Percentiles rank a stretch among this genome's conserved stretches.
phyloP scores from a whole-genome alignment of 495 filamentous ascomycete species.

The Xylaria palmicola region DNA sequence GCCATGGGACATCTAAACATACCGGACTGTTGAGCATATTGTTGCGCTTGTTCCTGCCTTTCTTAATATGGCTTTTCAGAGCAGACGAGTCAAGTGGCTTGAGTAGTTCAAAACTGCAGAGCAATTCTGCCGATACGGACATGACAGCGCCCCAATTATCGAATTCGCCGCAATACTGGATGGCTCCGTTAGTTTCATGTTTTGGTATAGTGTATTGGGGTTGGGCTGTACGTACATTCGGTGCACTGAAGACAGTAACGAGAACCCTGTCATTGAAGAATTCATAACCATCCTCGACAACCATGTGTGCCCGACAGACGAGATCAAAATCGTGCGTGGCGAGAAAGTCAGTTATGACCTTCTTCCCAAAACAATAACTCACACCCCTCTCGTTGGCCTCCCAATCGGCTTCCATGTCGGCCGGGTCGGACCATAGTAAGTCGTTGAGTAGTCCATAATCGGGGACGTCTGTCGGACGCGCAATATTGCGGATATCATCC shows the following conservation, averaged over 20 bases:
- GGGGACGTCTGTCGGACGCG: constrained; percentile 92
- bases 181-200: not conserved
- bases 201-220: not conserved
- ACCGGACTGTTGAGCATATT: constrained; percentile 93
- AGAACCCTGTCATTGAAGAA: constrained; percentile 96
- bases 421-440: constrained; percentile 95
- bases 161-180: constrained; percentile 96
- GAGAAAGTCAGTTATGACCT: constrained; percentile 96
- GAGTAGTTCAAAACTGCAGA: constrained; percentile 95
- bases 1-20: constrained; percentile 39
- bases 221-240: constrained; percentile 77
- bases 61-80: constrained; percentile 98
- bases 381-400: constrained; percentile 96
- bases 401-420: constrained; percentile 97
- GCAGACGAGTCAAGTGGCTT: constrained; percentile 97
- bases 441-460: constrained; percentile 97
- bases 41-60: constrained; percentile 83
- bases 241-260: constrained; percentile 96
- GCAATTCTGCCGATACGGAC: constrained; percentile 88
- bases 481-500: constrained; percentile 97
- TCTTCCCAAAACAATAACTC: constrained; percentile 98
- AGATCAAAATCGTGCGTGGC: constrained; percentile 95
- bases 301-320: constrained; percentile 98
- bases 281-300: constrained; percentile 98
- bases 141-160: constrained; percentile 99